Evolutionary conservation across 345 rosid species (phyloP).

Genomic region (Excoecaria cochinchinensis): DNA sequence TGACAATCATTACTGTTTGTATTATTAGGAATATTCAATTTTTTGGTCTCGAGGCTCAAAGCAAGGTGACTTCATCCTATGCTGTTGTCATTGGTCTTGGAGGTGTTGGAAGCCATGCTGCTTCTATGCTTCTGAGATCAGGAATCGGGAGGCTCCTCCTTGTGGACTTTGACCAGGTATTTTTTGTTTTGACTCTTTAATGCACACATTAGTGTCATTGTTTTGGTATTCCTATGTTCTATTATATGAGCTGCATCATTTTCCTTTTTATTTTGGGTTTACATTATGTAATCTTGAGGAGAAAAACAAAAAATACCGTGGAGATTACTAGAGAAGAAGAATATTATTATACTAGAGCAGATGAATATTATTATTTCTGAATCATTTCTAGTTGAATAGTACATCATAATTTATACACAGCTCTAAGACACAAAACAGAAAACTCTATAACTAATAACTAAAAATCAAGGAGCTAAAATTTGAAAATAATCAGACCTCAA

Average conservation of each 20-base stretch:
- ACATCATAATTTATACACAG: too few species aligned
- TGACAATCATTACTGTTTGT: not conserved
- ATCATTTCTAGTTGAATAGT: too few species aligned
- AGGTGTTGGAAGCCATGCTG: conserved; percentile 98
- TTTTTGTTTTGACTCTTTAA: conserved; percentile 1
- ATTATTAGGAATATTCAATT: conserved; percentile 82
- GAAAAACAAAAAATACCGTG: too few species aligned
- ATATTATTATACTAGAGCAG: too few species aligned
- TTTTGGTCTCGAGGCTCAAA: conserved; percentile 74
- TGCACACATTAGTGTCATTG: not conserved
- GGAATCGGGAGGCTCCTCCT: conserved; percentile 92
- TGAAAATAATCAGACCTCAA: too few species aligned
- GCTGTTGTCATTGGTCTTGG: conserved; percentile 98
- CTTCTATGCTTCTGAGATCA: conserved; percentile 91
- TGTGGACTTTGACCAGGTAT: conserved; percentile 91
- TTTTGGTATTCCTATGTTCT: not conserved
- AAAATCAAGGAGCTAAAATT: too few species aligned
- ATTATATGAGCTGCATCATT: not conserved
- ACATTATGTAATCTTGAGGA: not conserved
- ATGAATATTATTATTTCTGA: too few species aligned
- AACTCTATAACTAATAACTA: too few species aligned
- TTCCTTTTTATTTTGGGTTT: not conserved
- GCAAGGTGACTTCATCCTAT: conserved; percentile 74
- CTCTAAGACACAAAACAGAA: too few species aligned
- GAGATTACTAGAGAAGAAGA: too few species aligned